Base-by-base conservation (phyloP, 441 rosid species). In the Populus hybrid region DNA sequence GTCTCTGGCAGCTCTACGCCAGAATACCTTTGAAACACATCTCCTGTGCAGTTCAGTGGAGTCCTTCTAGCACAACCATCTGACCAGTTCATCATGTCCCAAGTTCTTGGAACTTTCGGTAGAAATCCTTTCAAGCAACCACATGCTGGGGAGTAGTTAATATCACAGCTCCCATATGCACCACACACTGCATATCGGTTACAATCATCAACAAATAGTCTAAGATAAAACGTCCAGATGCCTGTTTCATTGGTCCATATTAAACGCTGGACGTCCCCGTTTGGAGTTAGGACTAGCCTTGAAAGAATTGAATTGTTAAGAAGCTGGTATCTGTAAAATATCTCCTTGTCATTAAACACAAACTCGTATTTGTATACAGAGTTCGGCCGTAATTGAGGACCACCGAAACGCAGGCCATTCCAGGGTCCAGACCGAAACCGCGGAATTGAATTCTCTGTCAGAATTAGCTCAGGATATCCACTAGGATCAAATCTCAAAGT, bases 41-140 rank as follows among this genome's bases (percentile, higher is more conserved):
- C 93, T 1, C 73, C 76, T 3, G 42, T 14, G 72, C 97, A 92
- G 6, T 81, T 79, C 76, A 89, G 64, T 3, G 32, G 32, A 30
- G 32, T 30, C 32, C 32, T 30, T 30, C 32, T 30, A 30, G 32
- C 32, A 30, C 61, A 54, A 54, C 61, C 61, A 54, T n/a, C 5
- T 6, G 61, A 54, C 61, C 61, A 54, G 18, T 54, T n/a, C 20
- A 20, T 54, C n/a, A 54, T 20, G 6, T 18, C 8, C 61, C 61
- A 54, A 30, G 32, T 5, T 54, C 61, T 54, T 54, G 16, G 1
- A 20, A 54, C 18, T 54, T 54, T 54, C 6, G 61, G 61, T 54
- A 54, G 6, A 54, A 54, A 54, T 54, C 61, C 61, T 1, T 6
- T 6, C 61, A 54, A 54, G 61, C 61, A 54, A 54, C 18, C 61